Percentiles rank a stretch among this genome's conserved stretches.
Evolutionary conservation across 495 filamentous ascomycete species (phyloP).

Genomic region (Annulohypoxylon bovei): DNA sequence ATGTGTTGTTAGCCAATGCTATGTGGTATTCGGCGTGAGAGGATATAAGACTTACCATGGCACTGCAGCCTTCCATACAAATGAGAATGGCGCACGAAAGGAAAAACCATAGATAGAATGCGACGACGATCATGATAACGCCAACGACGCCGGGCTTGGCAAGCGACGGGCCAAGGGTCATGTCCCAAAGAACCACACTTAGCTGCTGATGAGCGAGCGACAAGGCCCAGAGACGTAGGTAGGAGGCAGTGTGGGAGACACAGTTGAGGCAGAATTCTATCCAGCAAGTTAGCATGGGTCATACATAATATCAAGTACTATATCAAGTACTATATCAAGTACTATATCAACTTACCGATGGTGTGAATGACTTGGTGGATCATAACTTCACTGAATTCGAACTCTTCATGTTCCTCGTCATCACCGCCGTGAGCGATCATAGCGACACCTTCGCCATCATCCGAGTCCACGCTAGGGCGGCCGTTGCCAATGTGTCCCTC

Average conservation of each 20-base stretch:
- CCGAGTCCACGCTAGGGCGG: slow-evolving; percentile 75
- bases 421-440: slow-evolving; percentile 88
- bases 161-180: slow-evolving; percentile 88
- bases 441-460: slow-evolving; percentile 86
- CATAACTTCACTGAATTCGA: slow-evolving; percentile 95
- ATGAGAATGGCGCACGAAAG: slow-evolving; percentile 81
- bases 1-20: slow-evolving; percentile 1
- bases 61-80: slow-evolving; percentile 62
- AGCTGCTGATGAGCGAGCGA: slow-evolving; percentile 98
- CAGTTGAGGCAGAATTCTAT: slow-evolving; percentile 98
- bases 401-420: slow-evolving; percentile 89
- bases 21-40: background rate
- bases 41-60: slow-evolving; percentile 53
- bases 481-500: slow-evolving; percentile 57
- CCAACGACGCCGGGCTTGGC: slow-evolving; percentile 70
- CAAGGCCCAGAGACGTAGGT: slow-evolving; percentile 97
- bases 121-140: slow-evolving; percentile 78
- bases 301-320: slow-evolving; percentile 30
- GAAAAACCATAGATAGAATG: slow-evolving; percentile 88
- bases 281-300: slow-evolving; percentile 5
- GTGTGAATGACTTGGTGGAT: slow-evolving; percentile 99
- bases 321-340: background rate
- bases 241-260: slow-evolving; percentile 98
- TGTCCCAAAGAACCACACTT: slow-evolving; percentile 92
- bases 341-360: slow-evolving; percentile 71